Conservation (phyloP, 306 rosid genomes). For the Citrullus amarus region DNA sequence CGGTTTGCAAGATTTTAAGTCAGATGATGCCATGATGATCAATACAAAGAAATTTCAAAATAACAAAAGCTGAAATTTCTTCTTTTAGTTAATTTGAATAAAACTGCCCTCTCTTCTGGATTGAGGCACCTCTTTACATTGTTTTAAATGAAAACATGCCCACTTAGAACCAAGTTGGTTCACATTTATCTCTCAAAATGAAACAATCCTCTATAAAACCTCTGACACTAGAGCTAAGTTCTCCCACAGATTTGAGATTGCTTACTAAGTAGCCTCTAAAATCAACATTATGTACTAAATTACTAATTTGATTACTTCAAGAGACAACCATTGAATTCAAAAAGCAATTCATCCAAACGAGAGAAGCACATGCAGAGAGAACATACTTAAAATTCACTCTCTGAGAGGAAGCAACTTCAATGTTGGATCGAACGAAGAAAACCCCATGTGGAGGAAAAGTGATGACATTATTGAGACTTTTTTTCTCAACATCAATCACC, state of each 20-base stretch:
- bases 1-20: neutral
- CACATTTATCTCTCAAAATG: neutral
- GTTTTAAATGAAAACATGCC: neutral
- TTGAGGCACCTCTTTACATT: neutral
- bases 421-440: conserved; percentile 74
- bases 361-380: neutral
- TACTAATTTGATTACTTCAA: neutral
- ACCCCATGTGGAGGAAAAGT: conserved; percentile 91
- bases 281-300: neutral
- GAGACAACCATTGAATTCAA: neutral
- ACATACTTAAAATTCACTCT: conserved; percentile 73
- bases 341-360: neutral
- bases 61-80: neutral
- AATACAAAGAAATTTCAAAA: neutral
- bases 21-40: neutral
- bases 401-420: conserved; percentile 57
- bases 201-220: neutral
- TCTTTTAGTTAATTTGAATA: neutral
- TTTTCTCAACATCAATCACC: conserved; percentile 56
- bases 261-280: neutral
- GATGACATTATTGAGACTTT: conserved; percentile 64
- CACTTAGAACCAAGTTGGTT: neutral
- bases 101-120: neutral
- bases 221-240: neutral
- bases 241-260: neutral